Evolutionary conservation across 2,329 filamentous ascomycete genomes (phyloP), one percentile per base, ranked within the genome.

Genomic region (Fusarium brachygibbosum): DNA sequence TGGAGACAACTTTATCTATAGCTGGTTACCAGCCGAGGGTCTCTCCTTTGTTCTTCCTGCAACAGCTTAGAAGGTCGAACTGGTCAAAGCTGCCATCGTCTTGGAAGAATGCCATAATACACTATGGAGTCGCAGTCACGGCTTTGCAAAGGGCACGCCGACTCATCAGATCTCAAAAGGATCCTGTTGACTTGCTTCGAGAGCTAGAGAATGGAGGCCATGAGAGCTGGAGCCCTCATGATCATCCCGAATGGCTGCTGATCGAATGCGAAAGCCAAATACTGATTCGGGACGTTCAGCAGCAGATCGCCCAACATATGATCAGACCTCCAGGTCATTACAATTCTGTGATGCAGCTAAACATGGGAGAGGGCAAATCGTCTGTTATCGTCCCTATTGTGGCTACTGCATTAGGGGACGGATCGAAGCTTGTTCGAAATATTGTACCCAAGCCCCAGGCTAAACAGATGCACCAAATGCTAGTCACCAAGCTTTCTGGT

Each of bases 301-400:
- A 84, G 4, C 74, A 84, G 3, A 88, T 93, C 50, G 87, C 90
- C 0, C 44, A 58, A 0, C 73, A 84, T 21, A 92, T 93, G 86
- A 84, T 82, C 4, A 51, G 70, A 0, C 83, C 84, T 0, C 69
- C 74, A 0, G 73, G 72, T 0, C 75, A 71, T 0, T 29, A 74
- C 0, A 91, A 89, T 67, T 75, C 82, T 0, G 84, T 89, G 0
- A 84, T 91, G 80, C 89, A 92, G 70, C 76, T 93, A 3, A 91
- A 91, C 66, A 93, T 93, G 90, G 90, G 90, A 0, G 85, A 91
- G 71, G 90, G 90, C 0, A 93, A 92, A 66, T 88, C 88, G 0
- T 90, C 90, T 0, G 86, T 92, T 2, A 92, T 94, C 49, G 82
- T 90, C 0, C 90, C 90, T 0, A 88, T 91, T 37, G 85, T 90